Evolutionary conservation across 179 eudicot species (phyloP).

Genomic region (Heliamphora pulchella): DNA sequence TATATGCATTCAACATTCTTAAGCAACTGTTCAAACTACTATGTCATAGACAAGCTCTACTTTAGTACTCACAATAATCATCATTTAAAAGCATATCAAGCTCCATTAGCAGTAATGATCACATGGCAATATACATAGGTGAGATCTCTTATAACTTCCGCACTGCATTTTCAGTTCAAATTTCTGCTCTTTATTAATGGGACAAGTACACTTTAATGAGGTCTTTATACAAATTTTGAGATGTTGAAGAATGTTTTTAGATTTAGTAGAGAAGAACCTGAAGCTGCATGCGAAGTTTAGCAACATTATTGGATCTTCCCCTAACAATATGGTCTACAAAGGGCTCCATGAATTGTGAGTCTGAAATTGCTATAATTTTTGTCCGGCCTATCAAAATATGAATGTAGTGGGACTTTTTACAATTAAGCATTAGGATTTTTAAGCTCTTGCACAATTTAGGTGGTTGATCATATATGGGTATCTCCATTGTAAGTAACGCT

Average conservation of each 20-base stretch:
- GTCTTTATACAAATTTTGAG: conserved; percentile 47
- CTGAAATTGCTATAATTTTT: conserved; percentile 89
- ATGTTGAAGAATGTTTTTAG: conserved; percentile 56
- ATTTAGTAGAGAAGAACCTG: conserved; percentile 78
- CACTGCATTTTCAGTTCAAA: not conserved
- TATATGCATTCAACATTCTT: too few relatives aligned
- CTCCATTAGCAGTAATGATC: conserved; percentile 59
- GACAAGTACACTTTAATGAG: not conserved
- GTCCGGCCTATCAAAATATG: conserved; percentile 39
- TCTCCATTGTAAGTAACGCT: conserved; percentile 65
- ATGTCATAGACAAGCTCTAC: too few relatives aligned
- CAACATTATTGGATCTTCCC: conserved; percentile 81
- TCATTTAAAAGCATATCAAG: conserved; percentile 15
- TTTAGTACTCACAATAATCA: too few relatives aligned
- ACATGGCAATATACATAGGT: conserved; percentile 56
- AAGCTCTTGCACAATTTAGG: conserved; percentile 33
- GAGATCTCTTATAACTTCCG: conserved; percentile 1
- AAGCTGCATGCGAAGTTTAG: conserved; percentile 97
- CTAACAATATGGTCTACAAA: conserved; percentile 78
- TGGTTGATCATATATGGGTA: conserved; percentile 77
- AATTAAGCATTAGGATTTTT: not conserved
- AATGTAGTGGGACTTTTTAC: not conserved
- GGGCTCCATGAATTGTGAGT: conserved; percentile 73
- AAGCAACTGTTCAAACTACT: too few relatives aligned
- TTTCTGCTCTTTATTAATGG: not conserved